These are phyloP conservation scores for Trametes cubensis DNA, from an alignment of 768 basidiomycete species.

Conservation along the genomic window DNA sequence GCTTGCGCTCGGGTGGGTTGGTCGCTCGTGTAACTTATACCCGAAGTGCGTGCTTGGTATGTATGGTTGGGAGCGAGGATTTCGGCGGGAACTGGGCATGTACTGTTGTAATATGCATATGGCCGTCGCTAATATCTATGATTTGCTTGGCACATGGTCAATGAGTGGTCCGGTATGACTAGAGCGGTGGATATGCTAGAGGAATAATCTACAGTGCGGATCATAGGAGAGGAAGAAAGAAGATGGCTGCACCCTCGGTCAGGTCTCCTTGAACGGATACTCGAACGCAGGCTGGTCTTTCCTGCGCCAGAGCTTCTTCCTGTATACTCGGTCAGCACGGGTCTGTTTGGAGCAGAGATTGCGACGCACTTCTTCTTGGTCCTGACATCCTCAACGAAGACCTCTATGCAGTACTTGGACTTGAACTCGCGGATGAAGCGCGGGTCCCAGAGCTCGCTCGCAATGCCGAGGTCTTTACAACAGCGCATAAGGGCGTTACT, in stretches of 20 bases:
- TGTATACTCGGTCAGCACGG: constrained; percentile 35
- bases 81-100: not conserved
- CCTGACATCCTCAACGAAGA: constrained; percentile 79
- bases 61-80: not conserved
- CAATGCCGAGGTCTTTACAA: constrained; percentile 94
- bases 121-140: not conserved
- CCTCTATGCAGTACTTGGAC: constrained; percentile 76
- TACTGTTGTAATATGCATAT: constrained; percentile 6
- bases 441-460: constrained; percentile 98
- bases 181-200: constrained; percentile 16
- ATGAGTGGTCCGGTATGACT: not conserved
- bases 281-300: constrained; percentile 84
- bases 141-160: not conserved
- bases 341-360: not conserved
- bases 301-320: constrained; percentile 90
- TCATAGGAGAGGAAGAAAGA: not conserved
- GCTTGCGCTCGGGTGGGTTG: not conserved
- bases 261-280: constrained; percentile 82
- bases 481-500: constrained; percentile 97
- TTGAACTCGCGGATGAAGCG: constrained; percentile 95
- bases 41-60: not conserved
- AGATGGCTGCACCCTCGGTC: not conserved
- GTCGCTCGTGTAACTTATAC: constrained; percentile 13
- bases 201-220: constrained; percentile 8
- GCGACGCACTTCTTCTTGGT: constrained; percentile 87